Base-by-base conservation (phyloP, 225 moss, liverwort and hornwort genomes). In the Physcomitrellopsis africana region DNA sequence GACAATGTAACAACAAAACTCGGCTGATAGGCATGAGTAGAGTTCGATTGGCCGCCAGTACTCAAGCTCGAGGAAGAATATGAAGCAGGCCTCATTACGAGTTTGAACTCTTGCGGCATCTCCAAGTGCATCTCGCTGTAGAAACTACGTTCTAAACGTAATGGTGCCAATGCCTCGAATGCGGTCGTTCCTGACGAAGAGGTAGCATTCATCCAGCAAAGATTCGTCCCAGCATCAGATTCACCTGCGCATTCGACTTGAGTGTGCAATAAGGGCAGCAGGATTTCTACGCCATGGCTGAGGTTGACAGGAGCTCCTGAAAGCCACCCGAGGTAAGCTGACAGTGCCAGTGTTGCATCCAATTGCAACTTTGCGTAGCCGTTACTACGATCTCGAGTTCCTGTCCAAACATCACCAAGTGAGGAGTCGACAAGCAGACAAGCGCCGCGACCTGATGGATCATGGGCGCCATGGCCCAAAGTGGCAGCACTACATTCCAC, bases 341-440 rank as follows among this genome's bases (percentile, higher is more conserved):
- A 61, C 57, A 81, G n/a, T 12, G 77, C 60, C 3, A 81, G 22
- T 0, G 41, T 4, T 13, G 67, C 76, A 47, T 77, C 72, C 15
- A 77, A 11, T 72, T 77, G 61, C 62, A 23, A 44, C 56, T 75
- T 77, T 19, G 52, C 53, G 47, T 18, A 44, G 45, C 44, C 54
- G 10, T 58, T 29, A 6, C 45, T 45, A 47, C 26, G 37, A 29
- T 16, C 17, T 20, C 47, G 15, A 75, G 29, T 37, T 54, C 51
- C 68, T 54, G 74, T 42, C 15, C 74, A 53, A 42, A 10, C 18
- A 23, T 41, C 65, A 24, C 79, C 60, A 43, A 64, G 60, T 27
- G 24, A 75, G 22, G 75, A 75, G 8, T 77, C 43, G 68, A 77
- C 67, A 18, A 51, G 11, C 48, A 81, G 22, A 48, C 72, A 72